phyloP scores from a whole-genome alignment of 768 basidiomycete genomes.

The Mycena rosella region DNA sequence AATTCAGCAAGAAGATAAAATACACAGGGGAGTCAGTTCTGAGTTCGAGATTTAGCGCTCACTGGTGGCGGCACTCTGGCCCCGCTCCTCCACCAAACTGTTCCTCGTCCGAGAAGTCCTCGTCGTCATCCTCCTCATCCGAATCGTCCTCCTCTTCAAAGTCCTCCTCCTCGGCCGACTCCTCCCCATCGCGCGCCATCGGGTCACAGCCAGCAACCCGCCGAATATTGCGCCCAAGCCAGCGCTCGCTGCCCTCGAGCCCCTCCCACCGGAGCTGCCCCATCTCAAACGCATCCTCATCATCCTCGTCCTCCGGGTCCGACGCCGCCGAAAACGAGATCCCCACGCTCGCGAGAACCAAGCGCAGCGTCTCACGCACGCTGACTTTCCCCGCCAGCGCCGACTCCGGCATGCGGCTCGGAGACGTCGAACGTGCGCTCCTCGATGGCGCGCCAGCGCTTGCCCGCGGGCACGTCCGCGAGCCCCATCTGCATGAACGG shows the following conservation, averaged over 20 bases:
- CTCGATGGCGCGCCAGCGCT: slow-evolving; percentile 26
- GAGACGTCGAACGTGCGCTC: slow-evolving; percentile 16
- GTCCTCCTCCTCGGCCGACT: neutral
- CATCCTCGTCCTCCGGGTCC: slow-evolving; percentile 2
- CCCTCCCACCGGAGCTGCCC: slow-evolving; percentile 19
- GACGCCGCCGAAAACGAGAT: slow-evolving; percentile 10
- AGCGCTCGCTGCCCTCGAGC: slow-evolving; percentile 19
- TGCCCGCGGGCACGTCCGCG: slow-evolving; percentile 17
- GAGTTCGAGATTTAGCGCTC: neutral
- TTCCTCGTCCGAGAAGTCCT: neutral
- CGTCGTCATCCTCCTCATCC: neutral
- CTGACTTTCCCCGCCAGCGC: neutral
- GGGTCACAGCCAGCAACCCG: slow-evolving; percentile 6
- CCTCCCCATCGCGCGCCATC: neutral
- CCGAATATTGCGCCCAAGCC: slow-evolving; percentile 21
- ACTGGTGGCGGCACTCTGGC: slow-evolving; percentile 6
- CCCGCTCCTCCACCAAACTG: neutral
- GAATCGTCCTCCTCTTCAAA: slow-evolving; percentile 9
- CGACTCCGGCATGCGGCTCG: neutral
- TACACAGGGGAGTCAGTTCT: too few relatives aligned
- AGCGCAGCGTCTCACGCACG: slow-evolving; percentile 12
- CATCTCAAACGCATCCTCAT: slow-evolving; percentile 14
- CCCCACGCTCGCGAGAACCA: slow-evolving; percentile 27
- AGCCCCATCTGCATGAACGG: slow-evolving; percentile 21
- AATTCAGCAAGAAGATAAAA: too few relatives aligned